A percentile compares a stretch with the other conserved stretches of the same genome.
Conservation (phyloP, 306 rosid species). For the Casuarina equisetifolia region DNA sequence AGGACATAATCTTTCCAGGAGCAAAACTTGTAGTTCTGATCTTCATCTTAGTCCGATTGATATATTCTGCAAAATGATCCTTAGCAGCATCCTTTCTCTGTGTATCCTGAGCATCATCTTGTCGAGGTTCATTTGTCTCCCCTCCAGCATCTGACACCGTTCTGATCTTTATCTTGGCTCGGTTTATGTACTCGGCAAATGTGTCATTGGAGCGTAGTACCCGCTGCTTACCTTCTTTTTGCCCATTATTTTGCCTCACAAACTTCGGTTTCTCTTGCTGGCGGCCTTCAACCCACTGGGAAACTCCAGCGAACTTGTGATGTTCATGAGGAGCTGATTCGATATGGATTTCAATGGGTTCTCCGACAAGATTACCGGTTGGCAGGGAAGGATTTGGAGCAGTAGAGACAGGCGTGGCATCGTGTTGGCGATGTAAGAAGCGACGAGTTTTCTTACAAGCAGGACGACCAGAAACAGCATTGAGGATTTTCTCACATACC, state of each 20-base stretch:
- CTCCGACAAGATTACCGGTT: background rate
- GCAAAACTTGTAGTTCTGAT: slow-evolving; percentile 35
- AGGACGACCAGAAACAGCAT: slow-evolving; percentile 33
- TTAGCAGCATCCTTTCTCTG: slow-evolving; percentile 28
- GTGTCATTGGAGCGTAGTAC: slow-evolving; percentile 36
- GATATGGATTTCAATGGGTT: slow-evolving; percentile 15
- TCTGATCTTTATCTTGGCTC: slow-evolving; percentile 34
- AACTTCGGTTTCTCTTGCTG: slow-evolving; percentile 5
- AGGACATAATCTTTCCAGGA: slow-evolving; percentile 29
- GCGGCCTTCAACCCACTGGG: background rate
- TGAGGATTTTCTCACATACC: slow-evolving; percentile 45
- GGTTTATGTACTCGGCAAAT: slow-evolving; percentile 40
- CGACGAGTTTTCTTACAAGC: slow-evolving; percentile 30
- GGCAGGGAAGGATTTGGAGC: slow-evolving; percentile 20
- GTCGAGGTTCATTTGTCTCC: slow-evolving; percentile 21
- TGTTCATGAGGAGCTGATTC: slow-evolving; percentile 17
- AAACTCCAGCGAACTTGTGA: background rate
- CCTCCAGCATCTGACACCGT: slow-evolving; percentile 31
- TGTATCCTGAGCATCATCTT: slow-evolving; percentile 18
- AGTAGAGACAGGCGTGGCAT: background rate
- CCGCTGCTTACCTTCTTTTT: background rate
- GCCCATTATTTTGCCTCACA: background rate
- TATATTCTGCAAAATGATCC: slow-evolving; percentile 50
- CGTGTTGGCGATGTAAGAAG: slow-evolving; percentile 31
- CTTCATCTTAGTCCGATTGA: slow-evolving; percentile 41